Percentiles rank a stretch among this genome's conserved stretches.
These are phyloP conservation scores for Candida endomychidarum DNA, from an alignment of 805 yeast species.

Conservation along the genomic window DNA sequence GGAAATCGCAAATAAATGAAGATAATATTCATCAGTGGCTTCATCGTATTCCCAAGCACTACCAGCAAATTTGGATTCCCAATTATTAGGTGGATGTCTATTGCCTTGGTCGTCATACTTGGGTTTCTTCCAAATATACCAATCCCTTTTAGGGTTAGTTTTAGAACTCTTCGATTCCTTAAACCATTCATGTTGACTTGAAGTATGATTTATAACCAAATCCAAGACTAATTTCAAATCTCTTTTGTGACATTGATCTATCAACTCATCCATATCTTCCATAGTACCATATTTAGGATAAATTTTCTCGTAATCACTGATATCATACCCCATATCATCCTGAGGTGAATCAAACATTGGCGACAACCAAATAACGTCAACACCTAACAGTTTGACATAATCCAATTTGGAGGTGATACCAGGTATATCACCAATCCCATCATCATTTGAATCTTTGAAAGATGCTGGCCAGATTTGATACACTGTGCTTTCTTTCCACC, in stretches of 20 bases:
- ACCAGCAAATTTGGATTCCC: slow-evolving; percentile 54
- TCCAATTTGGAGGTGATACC: slow-evolving; percentile 54
- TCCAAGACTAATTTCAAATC: slow-evolving; percentile 55
- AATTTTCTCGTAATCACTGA: slow-evolving; percentile 52
- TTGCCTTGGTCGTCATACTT: slow-evolving; percentile 46
- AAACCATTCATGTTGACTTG: slow-evolving; percentile 58
- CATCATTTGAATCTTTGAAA: slow-evolving; percentile 57
- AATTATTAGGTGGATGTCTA: slow-evolving; percentile 57
- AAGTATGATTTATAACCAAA: slow-evolving; percentile 59
- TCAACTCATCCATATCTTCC: slow-evolving; percentile 51
- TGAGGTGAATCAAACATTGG: slow-evolving; percentile 61
- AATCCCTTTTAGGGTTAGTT: slow-evolving; percentile 56
- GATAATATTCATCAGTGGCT: slow-evolving; percentile 52
- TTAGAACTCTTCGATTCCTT: slow-evolving; percentile 52
- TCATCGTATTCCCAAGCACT: slow-evolving; percentile 60
- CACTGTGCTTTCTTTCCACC: slow-evolving; percentile 62
- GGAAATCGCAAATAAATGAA: slow-evolving; percentile 50
- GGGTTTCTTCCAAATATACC: slow-evolving; percentile 60
- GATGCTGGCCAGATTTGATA: slow-evolving; percentile 65
- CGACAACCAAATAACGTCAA: slow-evolving; percentile 55
- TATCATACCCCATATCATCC: slow-evolving; percentile 65
- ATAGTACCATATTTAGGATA: slow-evolving; percentile 54
- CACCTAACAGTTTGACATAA: slow-evolving; percentile 50
- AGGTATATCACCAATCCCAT: slow-evolving; percentile 57
- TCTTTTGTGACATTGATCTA: slow-evolving; percentile 45